These are phyloP conservation scores for Russula griseocarnosa DNA, from an alignment of 768 basidiomycete genomes.

Conservation along the genomic window DNA sequence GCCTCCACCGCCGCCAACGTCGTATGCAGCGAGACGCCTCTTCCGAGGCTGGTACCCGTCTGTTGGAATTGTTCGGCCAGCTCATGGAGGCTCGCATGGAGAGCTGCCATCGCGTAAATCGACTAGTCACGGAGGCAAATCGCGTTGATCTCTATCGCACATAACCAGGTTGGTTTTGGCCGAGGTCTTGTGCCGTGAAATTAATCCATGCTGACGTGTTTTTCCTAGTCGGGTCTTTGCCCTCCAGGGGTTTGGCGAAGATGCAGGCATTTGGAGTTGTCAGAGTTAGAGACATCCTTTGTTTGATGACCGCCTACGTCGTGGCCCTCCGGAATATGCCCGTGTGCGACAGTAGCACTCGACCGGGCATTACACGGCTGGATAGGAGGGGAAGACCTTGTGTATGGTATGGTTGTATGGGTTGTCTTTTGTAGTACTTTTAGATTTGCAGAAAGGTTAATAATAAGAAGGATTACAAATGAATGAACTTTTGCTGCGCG, in stretches of 20 bases:
- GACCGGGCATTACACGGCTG: conserved; percentile 4
- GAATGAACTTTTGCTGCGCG: background rate
- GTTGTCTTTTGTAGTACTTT: background rate
- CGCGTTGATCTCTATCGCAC: conserved; percentile 32
- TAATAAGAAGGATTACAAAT: conserved; percentile 1
- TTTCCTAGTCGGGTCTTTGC: background rate
- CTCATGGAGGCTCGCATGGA: conserved; percentile 75
- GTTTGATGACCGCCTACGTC: conserved; percentile 21
- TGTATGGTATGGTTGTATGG: background rate
- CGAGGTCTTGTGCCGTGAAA: background rate
- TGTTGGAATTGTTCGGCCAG: conserved; percentile 64
- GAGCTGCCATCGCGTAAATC: conserved; percentile 64
- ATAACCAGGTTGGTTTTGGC: conserved; percentile 22
- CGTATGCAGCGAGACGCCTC: conserved; percentile 29
- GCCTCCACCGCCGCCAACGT: conserved; percentile 34
- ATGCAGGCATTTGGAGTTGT: background rate
- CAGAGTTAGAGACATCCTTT: conserved; percentile 3
- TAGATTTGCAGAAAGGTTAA: background rate
- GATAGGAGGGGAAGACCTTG: conserved; percentile 13
- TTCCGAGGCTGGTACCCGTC: conserved; percentile 45
- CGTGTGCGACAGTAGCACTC: conserved; percentile 3
- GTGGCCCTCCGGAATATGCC: background rate
- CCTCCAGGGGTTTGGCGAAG: background rate
- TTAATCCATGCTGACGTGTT: conserved; percentile 10
- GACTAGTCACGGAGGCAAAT: conserved; percentile 49